Evolutionary conservation across 306 rosid genomes (phyloP), one percentile per base, ranked within the genome.

Genomic region (Canavalia gladiata): DNA sequence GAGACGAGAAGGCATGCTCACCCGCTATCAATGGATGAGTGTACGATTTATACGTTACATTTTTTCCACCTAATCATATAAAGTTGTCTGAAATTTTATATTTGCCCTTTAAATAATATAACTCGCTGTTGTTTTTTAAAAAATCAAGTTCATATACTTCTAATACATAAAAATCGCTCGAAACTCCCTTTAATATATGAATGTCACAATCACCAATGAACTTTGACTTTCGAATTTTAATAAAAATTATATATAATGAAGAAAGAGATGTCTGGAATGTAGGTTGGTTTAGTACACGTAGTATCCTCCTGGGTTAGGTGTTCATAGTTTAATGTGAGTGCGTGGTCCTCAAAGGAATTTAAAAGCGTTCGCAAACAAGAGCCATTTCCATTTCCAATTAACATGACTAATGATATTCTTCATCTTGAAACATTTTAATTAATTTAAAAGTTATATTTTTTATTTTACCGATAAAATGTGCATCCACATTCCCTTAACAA

Each of bases 301-400:
- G 13, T 46, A 59, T 9, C 11, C 7, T 68, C 30, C 10, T 47
- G 2, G 2, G 1, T 60, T 34, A 76, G 37, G 46, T 35, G 41
- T 58, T 62, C 43, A 72, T 46, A n/a, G 30, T 8, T 43, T 45
- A 64, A 35, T 71, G 47, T 4, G 4, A 62, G 7, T 46, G 18
- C 37, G 81, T 66, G 83, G 49, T 42, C 70, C 29, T 50, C 63
- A 8, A 41, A 41, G 4, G 37, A 33, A 75, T 68, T 67, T 28
- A 54, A 74, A 54, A 52, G 28, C 42, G 1, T 78, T 58, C 0
- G 64, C 34, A 66, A 73, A 75, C 87, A 83, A 77, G 25, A 45
- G 64, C 82, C 79, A 79, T 65, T 29, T 62, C 68, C 66, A 80
- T 47, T 63, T 63, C 82, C 25, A 18, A 18, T 18, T 18, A 18